Evolutionary conservation across 2,329 filamentous ascomycete genomes (phyloP), one percentile per base, ranked within the genome.

Genomic region (Pochonia chlamydosporia): DNA sequence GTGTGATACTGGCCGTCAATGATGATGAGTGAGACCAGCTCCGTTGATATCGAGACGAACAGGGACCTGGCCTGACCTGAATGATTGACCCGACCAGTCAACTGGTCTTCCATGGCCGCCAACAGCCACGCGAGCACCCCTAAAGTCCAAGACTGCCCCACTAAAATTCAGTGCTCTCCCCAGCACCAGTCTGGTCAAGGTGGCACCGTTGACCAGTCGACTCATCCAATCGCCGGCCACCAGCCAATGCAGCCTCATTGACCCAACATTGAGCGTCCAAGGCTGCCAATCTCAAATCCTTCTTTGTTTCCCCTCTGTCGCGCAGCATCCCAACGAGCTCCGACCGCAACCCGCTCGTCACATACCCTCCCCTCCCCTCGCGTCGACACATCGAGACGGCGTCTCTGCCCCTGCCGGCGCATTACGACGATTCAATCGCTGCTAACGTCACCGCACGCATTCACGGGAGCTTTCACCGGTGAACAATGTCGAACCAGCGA

Each of bases 401-500:
- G 16, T 11, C 20, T 39, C 35, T 39, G 16, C 11, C 35, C 8
- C 20, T 39, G 35, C 11, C 20, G 35, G 35, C 35, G 20, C 10
- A 39, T 11, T 20, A 20, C 23, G 18, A 14, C 35, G 16, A 21
- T 9, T 39, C 35, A 42, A 28, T 42, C 40, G 40, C 23, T 24
- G 24, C 23, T 16, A 14, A 16, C 11, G 23, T n/a, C 30, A n/a
- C 30, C 30, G 30, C 30, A 9, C 35, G 20, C 11, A 11, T 10
- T 10, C 35, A 39, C 10, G 4, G 37, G 24, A 35, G n/a, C n/a
- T n/a, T n/a, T n/a, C n/a, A n/a, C n/a, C 16, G 13, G 16, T 9
- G 3, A 23, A 33, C 13, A 40, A 66, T 63, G 55, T 67, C 54
- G 10, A 49, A 70, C 54, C 62, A 70, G 55, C 68, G 68, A 28